Conservation (phyloP, 1,139 yeast genomes). For the Casaregolazyma lundiana region DNA sequence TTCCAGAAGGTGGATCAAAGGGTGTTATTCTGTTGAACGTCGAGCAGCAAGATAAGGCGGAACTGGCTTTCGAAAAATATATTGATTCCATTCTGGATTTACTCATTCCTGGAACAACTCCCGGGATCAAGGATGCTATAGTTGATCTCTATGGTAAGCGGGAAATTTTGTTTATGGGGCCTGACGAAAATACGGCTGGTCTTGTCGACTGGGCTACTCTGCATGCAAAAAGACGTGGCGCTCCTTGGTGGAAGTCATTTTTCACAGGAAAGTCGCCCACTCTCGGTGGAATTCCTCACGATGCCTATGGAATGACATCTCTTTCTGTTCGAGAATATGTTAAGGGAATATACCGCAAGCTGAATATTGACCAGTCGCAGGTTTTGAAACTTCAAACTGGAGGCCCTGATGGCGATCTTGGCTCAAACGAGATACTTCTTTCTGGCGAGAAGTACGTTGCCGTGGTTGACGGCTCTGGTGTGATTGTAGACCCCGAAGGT, state of each 20-base stretch:
- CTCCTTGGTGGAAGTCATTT: constrained; percentile 99
- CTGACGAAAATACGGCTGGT: constrained; percentile 97
- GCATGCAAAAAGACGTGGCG: constrained; percentile 89
- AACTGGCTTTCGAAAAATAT: constrained; percentile 86
- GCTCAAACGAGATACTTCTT: constrained; percentile 87
- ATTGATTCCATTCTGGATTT: constrained; percentile 87
- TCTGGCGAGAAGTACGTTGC: constrained; percentile 85
- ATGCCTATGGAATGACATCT: constrained; percentile 96
- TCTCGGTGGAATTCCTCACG: constrained; percentile 97
- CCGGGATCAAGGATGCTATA: constrained; percentile 77
- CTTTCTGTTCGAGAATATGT: constrained; percentile 91
- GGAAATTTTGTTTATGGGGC: constrained; percentile 94
- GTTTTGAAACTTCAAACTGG: constrained; percentile 91
- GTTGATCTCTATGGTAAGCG: constrained; percentile 80
- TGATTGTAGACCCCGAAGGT: constrained; percentile 86
- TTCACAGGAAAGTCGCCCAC: constrained; percentile 92
- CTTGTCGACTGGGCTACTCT: constrained; percentile 98
- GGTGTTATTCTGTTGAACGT: constrained; percentile 86
- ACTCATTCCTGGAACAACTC: constrained; percentile 63
- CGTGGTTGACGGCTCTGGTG: constrained; percentile 94
- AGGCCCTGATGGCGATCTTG: constrained; percentile 98
- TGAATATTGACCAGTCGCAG: constrained; percentile 52
- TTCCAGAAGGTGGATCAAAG: constrained; percentile 98
- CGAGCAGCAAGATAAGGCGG: constrained; percentile 75
- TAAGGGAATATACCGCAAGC: constrained; percentile 79